Conservation (phyloP, 768 basidiomycete species). For the Tylopilus intermedius region DNA sequence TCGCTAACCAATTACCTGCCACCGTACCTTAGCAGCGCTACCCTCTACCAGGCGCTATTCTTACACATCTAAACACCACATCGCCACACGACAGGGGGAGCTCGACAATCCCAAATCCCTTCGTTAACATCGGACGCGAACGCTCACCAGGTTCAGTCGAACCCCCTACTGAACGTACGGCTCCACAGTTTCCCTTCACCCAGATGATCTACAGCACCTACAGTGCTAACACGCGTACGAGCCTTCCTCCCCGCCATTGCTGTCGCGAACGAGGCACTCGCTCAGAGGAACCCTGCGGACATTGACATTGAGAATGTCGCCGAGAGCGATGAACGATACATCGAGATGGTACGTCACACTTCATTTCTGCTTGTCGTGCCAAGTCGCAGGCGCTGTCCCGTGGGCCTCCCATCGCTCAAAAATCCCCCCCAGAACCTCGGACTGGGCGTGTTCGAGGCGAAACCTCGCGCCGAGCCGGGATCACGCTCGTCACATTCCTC, state of each 20-base stretch:
- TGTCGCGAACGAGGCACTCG: conserved; percentile 56
- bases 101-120: conserved; percentile 6
- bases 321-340: conserved; percentile 45
- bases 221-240: conserved; percentile 63
- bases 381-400: neutral
- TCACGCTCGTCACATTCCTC: conserved; percentile 12
- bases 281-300: conserved; percentile 46
- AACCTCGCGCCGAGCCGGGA: conserved; percentile 18
- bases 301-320: conserved; percentile 68
- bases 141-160: conserved; percentile 30
- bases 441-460: conserved; percentile 53
- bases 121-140: conserved; percentile 36
- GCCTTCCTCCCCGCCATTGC: conserved; percentile 64
- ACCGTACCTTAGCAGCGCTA: neutral
- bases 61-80: conserved; percentile 36
- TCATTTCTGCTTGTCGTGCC: neutral
- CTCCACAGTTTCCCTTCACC: neutral
- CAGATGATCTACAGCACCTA: conserved; percentile 1
- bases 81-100: conserved; percentile 10
- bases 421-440: conserved; percentile 50
- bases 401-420: neutral
- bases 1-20: neutral
- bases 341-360: conserved; percentile 54
- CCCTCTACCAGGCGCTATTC: conserved; percentile 33
- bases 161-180: conserved; percentile 49